Evolutionary conservation across 2,329 filamentous ascomycete genomes (phyloP), one percentile per base, ranked within the genome.

Genomic region (Neonectria faginata): DNA sequence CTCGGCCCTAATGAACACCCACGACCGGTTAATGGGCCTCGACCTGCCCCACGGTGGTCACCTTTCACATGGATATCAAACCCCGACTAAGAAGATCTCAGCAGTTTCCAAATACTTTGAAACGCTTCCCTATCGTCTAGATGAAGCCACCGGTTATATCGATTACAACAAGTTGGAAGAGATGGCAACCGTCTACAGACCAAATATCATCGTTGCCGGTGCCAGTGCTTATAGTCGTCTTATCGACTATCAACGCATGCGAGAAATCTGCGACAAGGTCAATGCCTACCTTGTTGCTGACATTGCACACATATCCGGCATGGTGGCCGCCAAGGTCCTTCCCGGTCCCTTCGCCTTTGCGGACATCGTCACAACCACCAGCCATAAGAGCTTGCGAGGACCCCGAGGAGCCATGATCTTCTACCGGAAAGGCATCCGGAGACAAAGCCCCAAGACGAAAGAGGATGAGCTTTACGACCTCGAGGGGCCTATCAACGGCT

Each of bases 81-180:
- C 93, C 20, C 93, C 96, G 3, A 91, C 91, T 57, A 93, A 91
- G 81, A 95, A 94, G 87, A 98, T 99, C 79, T 98, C 95, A n/a
- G 94, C 94, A 75, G 90, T 99, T 70, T 98, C 95, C 62, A 98
- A 97, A 78, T 99, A 99, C 84, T 99, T 99, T 79, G 96, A 99
- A 84, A 99, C 96, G 39, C 84, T 99, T 68, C 96, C 96, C 5
- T 99, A 99, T 85, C 91, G 93, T 64, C 87, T 98, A 59, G 89
- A 97, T 82, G 92, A 97, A 77, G 86, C 90, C 67, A 98, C 95
- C 6, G 96, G 96, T 65, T 85, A 95, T 73, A 99, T 99, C 76
- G 94, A 99, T 84, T 99, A 99, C 81, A 90, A 93, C 76, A 91
- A 91, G 77, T 87, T 99, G 58, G 94, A 97, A 80, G 90, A 97